These are phyloP conservation scores for Mrakia gelida DNA, from an alignment of 768 basidiomycete species.

Conservation along the genomic window DNA sequence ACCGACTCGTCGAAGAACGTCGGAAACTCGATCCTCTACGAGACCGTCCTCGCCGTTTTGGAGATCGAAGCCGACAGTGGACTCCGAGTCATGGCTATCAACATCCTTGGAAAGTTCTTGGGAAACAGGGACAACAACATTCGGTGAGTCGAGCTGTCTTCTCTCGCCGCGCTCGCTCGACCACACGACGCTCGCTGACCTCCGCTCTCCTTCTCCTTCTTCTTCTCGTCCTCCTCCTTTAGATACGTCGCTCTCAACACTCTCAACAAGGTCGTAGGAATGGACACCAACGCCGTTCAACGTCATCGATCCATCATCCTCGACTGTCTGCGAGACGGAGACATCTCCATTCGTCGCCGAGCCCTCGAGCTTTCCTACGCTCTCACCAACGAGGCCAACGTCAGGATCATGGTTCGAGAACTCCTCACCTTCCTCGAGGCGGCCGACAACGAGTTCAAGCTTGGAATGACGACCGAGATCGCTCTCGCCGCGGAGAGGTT, in stretches of 20 bases:
- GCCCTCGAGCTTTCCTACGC: conserved; percentile 96
- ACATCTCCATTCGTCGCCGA: conserved; percentile 94
- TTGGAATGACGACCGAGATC: conserved; percentile 95
- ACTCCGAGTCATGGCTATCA: conserved; percentile 97
- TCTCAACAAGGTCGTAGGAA: conserved; percentile 93
- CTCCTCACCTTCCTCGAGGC: conserved; percentile 94
- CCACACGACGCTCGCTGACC: no score
- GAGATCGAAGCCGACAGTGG: conserved; percentile 97
- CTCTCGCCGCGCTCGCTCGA: neutral
- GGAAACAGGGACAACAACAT: conserved; percentile 98
- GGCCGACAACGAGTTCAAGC: conserved; percentile 98
- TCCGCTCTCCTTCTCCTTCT: neutral
- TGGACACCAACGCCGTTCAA: conserved; percentile 97
- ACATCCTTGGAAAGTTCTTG: conserved; percentile 96
- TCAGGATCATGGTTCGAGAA: conserved; percentile 85
- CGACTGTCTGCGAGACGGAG: conserved; percentile 98
- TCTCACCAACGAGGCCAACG: conserved; percentile 89
- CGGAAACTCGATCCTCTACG: conserved; percentile 95
- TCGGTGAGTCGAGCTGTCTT: conserved; percentile 54
- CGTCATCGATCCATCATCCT: conserved; percentile 96
- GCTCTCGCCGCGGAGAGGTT: conserved; percentile 91
- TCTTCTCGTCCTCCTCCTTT: conserved; percentile 9
- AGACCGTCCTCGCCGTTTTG: conserved; percentile 90
- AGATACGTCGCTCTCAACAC: conserved; percentile 98
- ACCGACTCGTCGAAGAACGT: conserved; percentile 97